Evolutionary conservation across 2,329 filamentous ascomycete genomes (phyloP).

Genomic region (Tolypocladium pustulatum): DNA sequence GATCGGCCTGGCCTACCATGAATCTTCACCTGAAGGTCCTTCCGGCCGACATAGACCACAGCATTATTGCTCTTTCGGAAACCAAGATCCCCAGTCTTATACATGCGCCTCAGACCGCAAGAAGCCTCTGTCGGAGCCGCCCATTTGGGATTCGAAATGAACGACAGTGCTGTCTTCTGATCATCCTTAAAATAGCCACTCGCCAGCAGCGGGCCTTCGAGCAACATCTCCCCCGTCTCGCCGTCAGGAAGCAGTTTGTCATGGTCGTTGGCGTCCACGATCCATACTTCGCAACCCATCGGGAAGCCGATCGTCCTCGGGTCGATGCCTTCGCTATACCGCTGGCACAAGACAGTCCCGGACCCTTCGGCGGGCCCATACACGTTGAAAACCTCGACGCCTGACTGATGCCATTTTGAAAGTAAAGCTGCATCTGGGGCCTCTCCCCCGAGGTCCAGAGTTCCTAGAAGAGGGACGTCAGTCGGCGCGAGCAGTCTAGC

Average conservation of each 20-base stretch:
- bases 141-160: conserved; percentile 34
- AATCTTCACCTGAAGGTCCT: conserved; percentile 47
- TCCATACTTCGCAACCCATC: conserved; percentile 7
- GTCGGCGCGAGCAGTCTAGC: background rate
- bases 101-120: conserved; percentile 12
- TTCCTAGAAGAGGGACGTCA: background rate
- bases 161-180: conserved; percentile 8
- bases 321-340: background rate
- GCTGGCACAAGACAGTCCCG: background rate
- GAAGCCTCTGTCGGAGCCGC: background rate
- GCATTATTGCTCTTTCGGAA: conserved; percentile 26
- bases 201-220: conserved; percentile 14
- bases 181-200: conserved; percentile 12
- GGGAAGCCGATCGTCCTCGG: background rate
- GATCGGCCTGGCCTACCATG: conserved; percentile 11
- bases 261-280: conserved; percentile 9
- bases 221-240: conserved; percentile 13
- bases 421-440: background rate
- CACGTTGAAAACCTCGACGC: background rate
- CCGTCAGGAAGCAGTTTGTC: conserved; percentile 9
- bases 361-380: background rate
- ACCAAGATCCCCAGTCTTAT: conserved; percentile 37
- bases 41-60: conserved; percentile 36
- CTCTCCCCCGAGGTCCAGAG: background rate
- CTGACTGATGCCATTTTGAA: background rate